A percentile compares a stretch with the other conserved stretches of the same genome.
These are phyloP conservation scores for Saccharomycodes ludwigii DNA, from an alignment of 805 yeast genomes.

Conservation along the genomic window DNA sequence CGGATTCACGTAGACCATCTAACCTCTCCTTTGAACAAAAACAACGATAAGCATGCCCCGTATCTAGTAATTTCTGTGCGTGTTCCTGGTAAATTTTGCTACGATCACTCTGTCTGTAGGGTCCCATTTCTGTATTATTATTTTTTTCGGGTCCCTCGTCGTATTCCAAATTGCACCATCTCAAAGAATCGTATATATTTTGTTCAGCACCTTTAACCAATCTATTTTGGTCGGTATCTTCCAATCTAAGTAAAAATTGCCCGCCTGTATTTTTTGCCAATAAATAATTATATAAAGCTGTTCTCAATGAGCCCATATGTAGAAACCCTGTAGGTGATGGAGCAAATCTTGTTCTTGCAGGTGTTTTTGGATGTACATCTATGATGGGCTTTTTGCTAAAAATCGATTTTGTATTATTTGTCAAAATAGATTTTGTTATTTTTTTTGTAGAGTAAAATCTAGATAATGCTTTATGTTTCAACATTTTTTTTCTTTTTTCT, in stretches of 20 bases:
- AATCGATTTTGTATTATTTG: conserved; percentile 5
- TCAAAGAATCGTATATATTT: conserved; percentile 59
- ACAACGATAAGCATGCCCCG: conserved; percentile 76
- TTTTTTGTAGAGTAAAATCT: not conserved
- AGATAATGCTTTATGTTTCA: too few relatives aligned
- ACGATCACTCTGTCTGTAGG: conserved; percentile 81
- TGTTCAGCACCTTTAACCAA: conserved; percentile 73
- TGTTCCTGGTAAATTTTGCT: conserved; percentile 50
- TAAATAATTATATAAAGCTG: conserved; percentile 83
- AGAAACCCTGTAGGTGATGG: conserved; percentile 95
- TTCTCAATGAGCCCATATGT: conserved; percentile 88
- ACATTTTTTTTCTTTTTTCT: not conserved
- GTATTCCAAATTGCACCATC: conserved; percentile 62
- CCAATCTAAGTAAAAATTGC: conserved; percentile 67
- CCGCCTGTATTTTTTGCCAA: conserved; percentile 75
- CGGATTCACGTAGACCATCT: conserved; percentile 54
- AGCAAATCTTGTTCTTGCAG: conserved; percentile 86
- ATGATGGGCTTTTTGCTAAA: conserved; percentile 10
- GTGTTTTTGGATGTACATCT: conserved; percentile 30
- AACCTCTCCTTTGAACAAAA: conserved; percentile 75
- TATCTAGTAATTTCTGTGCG: conserved; percentile 40
- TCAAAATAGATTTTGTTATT: not conserved
- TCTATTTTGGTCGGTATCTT: conserved; percentile 84
- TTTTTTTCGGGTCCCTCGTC: conserved; percentile 70
- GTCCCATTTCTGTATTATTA: conserved; percentile 33